Base-by-base conservation (phyloP, 805 yeast genomes). In the Zygosaccharomyces bisporus region DNA sequence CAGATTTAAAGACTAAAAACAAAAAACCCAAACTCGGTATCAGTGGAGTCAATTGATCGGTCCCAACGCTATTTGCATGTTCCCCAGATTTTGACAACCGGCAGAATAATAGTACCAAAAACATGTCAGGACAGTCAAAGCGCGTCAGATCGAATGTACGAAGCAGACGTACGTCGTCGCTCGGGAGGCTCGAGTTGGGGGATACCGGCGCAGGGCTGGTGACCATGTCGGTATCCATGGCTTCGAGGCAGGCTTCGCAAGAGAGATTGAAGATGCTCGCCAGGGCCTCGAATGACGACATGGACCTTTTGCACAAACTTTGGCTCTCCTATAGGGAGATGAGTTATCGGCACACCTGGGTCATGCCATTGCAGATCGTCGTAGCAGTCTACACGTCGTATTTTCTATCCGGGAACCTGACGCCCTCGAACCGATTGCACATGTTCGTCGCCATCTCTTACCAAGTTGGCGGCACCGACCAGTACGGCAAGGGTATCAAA, bases 401-500 rank as follows among this genome's bases (percentile, higher is more conserved):
- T 61, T 67, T 76, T 39, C 56, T 77, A 17, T 77, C 86, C 1
- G 79, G 79, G 16, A 77, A 83, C 53, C 72, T 71, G 44, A 72
- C 86, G 0, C 68, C 69, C 30, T 60, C 79, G 14, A 87, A 86
- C 61, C 76, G 79, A 3, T 66, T 88, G 46, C 80, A 77, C 56
- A 72, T 71, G 63, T 80, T 86, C 65, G 72, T 88, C 31, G 63
- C 76, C 4, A 72, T 85, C 10, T 80, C 93, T 0, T 85, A 88
- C 60, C 71, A 72, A 38, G 72, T 81, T 34, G 77, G 72, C 16
- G 80, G 76, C 20, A 73, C 86, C 1, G 76, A 80, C 42, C 39
- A 69, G 58, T 93, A 90, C 63, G 97, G 86, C 20, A 93, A 93
- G 67, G 99, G 99, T 45, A 70, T 61, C 36, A 79, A 81, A 57